These are phyloP conservation scores for Leersia perrieri DNA, from an alignment of 176 grass and related monocot species.

Conservation along the genomic window DNA sequence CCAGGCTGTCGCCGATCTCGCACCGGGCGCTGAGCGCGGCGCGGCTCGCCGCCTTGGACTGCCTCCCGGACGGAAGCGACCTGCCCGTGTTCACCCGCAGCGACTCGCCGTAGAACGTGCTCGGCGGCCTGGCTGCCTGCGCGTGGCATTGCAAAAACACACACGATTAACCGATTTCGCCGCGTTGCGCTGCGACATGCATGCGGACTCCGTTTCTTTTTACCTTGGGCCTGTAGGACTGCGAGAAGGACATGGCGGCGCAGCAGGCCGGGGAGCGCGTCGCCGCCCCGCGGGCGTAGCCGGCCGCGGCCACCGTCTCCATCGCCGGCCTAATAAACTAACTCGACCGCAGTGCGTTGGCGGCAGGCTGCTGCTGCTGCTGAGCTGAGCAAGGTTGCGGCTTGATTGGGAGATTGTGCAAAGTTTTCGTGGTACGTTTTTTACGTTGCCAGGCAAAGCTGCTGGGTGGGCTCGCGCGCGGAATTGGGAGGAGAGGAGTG, in stretches of 20 bases:
- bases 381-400: background rate
- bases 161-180: too few species aligned
- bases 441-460: background rate
- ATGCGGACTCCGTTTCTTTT: background rate
- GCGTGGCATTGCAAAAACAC: background rate
- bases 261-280: conserved; percentile 45
- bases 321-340: too few species aligned
- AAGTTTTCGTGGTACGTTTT: background rate
- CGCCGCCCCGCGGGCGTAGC: conserved; percentile 48
- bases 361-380: too few species aligned
- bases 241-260: conserved; percentile 61
- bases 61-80: conserved; percentile 25
- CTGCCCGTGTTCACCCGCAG: conserved; percentile 47
- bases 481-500: conserved; percentile 17
- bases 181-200: background rate
- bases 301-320: conserved; percentile 72
- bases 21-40: conserved; percentile 62
- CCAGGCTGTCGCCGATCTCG: conserved; percentile 88
- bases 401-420: background rate
- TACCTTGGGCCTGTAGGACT: conserved; percentile 53
- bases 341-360: too few species aligned
- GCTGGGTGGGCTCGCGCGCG: background rate
- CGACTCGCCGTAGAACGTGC: conserved; percentile 66
- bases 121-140: conserved; percentile 36
- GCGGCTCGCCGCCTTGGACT: conserved; percentile 37